Conservation (phyloP, 805 yeast genomes). For the Yarrowia porcina region DNA sequence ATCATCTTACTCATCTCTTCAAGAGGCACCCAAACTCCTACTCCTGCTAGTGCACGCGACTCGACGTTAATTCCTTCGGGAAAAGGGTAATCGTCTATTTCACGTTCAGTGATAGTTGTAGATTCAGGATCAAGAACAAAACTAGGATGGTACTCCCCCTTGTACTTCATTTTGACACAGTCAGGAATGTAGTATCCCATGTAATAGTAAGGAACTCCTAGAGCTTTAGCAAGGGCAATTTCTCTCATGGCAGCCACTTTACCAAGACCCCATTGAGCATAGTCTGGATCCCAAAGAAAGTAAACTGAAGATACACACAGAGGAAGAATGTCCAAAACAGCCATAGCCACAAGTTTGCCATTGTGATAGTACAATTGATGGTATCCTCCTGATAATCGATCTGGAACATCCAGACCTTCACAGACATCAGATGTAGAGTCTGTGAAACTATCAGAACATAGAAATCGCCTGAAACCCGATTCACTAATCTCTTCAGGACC, state of each 20-base stretch:
- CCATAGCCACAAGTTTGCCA: conserved; percentile 63
- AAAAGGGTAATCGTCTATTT: neutral
- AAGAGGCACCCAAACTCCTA: conserved; percentile 17
- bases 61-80: conserved; percentile 5
- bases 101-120: neutral
- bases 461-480: conserved; percentile 56
- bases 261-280: conserved; percentile 66
- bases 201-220: conserved; percentile 58
- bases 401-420: conserved; percentile 5
- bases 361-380: conserved; percentile 77
- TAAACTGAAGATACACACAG: conserved; percentile 70
- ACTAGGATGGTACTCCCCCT: conserved; percentile 53
- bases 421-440: neutral
- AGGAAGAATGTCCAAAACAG: conserved; percentile 75
- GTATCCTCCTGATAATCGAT: conserved; percentile 50
- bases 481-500: conserved; percentile 41
- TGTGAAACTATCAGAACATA: conserved; percentile 49
- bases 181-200: conserved; percentile 78
- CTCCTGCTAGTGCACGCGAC: neutral
- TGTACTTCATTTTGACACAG: conserved; percentile 79
- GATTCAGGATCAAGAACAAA: conserved; percentile 38
- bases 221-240: conserved; percentile 49
- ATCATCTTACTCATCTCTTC: neutral
- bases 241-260: conserved; percentile 75
- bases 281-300: conserved; percentile 84